Evolutionary conservation across 2,329 filamentous ascomycete genomes (phyloP), one percentile per base, ranked within the genome.

Genomic region (Exophiala spinifera): DNA sequence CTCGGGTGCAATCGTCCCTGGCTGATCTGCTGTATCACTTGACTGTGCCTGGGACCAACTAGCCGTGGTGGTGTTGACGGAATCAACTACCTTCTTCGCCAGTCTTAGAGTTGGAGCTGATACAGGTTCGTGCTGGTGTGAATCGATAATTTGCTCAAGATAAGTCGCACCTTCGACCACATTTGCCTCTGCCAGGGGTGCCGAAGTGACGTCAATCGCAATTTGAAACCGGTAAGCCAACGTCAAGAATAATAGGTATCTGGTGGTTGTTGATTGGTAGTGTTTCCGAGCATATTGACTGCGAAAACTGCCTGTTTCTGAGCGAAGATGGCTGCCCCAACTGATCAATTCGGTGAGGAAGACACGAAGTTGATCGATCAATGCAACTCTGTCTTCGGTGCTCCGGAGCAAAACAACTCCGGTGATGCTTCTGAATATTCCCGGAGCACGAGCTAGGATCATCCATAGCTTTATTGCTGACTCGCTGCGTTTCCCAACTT

Each of bases 391-490:
- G 19, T 45, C 28, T 14, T 25, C 25, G 11, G 15, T 21, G 34
- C 39, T 31, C 13, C 23, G 34, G 13, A 50, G 31, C 7, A 49
- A 17, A 25, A 56, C 34, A 8, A 46, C 54, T 4, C 47, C 33
- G 8, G 54, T 56, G 21, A 43, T 40, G 40, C 34, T 52, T 20
- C 42, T 53, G 34, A 49, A 56, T n/a, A 56, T n/a, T 11, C 23
- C 49, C 3, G 54, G 54, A 2, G 37, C 45, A 15, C 45, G 42
- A 8, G 54, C 15, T 8, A 43, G 25, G 25, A 53, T 49, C 43
- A 46, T 51, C 54, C 49, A 56, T 44, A 56, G 47, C 11, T 36
- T 56, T 8, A 56, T 34, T 5, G 45, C 46, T 8, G 49, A 31
- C 28, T 56, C 54, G 21, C 49, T 45, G 25, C 54, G 54, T 36